Conservation (phyloP, 1,139 yeast species). For the Casaregolazyma lundiana region DNA sequence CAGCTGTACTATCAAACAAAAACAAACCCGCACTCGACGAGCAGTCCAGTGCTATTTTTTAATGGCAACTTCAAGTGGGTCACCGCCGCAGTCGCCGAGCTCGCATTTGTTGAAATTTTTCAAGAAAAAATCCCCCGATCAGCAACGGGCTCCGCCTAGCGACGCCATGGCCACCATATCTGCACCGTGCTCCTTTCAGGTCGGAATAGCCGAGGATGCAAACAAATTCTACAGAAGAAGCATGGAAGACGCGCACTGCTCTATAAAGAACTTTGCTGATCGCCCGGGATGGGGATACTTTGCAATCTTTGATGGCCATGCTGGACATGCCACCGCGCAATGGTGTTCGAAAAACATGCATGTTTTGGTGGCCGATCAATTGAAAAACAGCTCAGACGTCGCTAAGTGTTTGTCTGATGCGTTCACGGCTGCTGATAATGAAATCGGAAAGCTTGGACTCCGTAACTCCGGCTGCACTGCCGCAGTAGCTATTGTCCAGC, state of each 20-base stretch:
- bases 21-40: too few species aligned
- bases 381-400: constrained; percentile 28
- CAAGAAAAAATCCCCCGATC: constrained; percentile 16
- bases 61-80: background rate
- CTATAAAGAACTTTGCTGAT: constrained; percentile 87
- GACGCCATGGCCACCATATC: constrained; percentile 2
- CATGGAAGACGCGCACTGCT: constrained; percentile 97
- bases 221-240: constrained; percentile 75
- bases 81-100: constrained; percentile 4
- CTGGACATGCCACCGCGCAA: constrained; percentile 88
- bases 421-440: constrained; percentile 69
- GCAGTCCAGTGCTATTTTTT: too few species aligned
- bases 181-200: constrained; percentile 36
- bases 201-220: constrained; percentile 87
- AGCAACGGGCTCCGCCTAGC: constrained; percentile 7
- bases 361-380: constrained; percentile 52
- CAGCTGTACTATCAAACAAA: background rate
- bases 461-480: constrained; percentile 90
- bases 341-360: constrained; percentile 94
- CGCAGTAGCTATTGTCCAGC: constrained; percentile 84
- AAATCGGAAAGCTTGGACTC: constrained; percentile 52
- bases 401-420: constrained; percentile 34
- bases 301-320: constrained; percentile 97
- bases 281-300: constrained; percentile 90
- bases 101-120: constrained; percentile 17